Conservation (phyloP, 192 early-diverging fungal genomes). For the Podila clonocystis region DNA sequence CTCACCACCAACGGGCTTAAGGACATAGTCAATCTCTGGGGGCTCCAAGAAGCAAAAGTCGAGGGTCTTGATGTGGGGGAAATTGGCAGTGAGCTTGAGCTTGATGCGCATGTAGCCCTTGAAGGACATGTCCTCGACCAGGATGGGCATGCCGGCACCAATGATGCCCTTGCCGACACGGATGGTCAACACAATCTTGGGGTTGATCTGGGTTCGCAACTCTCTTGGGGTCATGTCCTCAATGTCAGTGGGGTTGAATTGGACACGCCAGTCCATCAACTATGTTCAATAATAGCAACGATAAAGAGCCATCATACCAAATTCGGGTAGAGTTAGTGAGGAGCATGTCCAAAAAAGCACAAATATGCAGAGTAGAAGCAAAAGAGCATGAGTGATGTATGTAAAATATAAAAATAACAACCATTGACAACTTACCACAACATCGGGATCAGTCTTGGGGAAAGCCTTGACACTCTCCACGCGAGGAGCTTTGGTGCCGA, state of each 20-base stretch:
- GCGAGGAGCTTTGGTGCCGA: conserved; percentile 80
- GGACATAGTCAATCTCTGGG: conserved; percentile 89
- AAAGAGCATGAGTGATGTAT: background rate
- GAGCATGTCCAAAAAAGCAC: background rate
- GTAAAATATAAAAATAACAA: conserved; percentile 4
- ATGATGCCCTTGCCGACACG: conserved; percentile 89
- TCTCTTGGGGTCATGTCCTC: conserved; percentile 76
- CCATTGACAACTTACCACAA: conserved; percentile 58
- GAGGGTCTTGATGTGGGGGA: conserved; percentile 87
- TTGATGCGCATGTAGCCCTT: conserved; percentile 79
- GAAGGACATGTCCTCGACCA: conserved; percentile 89
- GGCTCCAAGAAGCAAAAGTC: conserved; percentile 86
- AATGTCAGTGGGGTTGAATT: conserved; percentile 86
- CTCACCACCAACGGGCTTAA: conserved; percentile 91
- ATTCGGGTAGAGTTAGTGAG: background rate
- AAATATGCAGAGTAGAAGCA: background rate
- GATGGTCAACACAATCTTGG: conserved; percentile 87
- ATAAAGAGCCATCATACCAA: background rate
- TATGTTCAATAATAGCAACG: conserved; percentile 13
- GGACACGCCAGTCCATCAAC: conserved; percentile 92
- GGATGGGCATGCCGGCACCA: conserved; percentile 84
- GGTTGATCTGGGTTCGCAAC: conserved; percentile 77
- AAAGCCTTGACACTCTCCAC: conserved; percentile 78
- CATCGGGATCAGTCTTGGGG: conserved; percentile 78
- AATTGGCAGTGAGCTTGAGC: conserved; percentile 86